Conservation (phyloP, 495 filamentous ascomycete genomes). For the Hypoxylon trugodes region DNA sequence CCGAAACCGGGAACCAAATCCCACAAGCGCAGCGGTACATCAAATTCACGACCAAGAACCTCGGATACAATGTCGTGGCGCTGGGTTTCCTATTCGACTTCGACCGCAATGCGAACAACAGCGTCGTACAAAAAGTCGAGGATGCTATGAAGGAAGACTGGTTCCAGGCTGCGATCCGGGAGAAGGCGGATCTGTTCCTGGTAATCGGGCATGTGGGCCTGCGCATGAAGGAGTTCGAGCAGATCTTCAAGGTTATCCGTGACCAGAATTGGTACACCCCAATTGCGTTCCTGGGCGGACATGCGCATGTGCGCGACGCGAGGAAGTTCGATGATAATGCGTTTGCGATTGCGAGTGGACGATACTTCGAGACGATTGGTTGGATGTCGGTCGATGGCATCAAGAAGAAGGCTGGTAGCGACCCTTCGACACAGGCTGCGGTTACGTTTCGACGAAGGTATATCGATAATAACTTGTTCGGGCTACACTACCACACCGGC, state of each 20-base stretch:
- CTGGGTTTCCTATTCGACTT: conserved; percentile 98
- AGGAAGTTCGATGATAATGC: conserved; percentile 81
- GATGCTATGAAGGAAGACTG: conserved; percentile 82
- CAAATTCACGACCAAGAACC: conserved; percentile 89
- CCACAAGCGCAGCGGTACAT: conserved; percentile 83
- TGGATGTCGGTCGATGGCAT: conserved; percentile 89
- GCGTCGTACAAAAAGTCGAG: conserved; percentile 78
- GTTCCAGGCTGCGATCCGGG: conserved; percentile 87
- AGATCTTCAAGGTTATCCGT: conserved; percentile 81
- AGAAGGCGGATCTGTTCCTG: conserved; percentile 88
- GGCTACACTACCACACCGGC: conserved; percentile 81
- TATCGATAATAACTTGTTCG: conserved; percentile 93
- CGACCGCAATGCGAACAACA: conserved; percentile 86
- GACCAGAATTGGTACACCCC: conserved; percentile 78
- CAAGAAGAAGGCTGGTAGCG: conserved; percentile 44
- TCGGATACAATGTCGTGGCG: conserved; percentile 81
- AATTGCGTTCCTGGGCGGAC: conserved; percentile 93
- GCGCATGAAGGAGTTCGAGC: conserved; percentile 76
- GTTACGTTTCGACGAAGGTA: conserved; percentile 79
- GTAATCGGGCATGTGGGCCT: conserved; percentile 88
- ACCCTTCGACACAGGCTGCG: conserved; percentile 33
- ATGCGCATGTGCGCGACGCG: conserved; percentile 89
- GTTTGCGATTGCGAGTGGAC: conserved; percentile 85
- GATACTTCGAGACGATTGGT: conserved; percentile 98
- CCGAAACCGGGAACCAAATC: conserved; percentile 69